phyloP scores from a whole-genome alignment of 2,329 filamentous ascomycete species.

The Aspergillus sergii region DNA sequence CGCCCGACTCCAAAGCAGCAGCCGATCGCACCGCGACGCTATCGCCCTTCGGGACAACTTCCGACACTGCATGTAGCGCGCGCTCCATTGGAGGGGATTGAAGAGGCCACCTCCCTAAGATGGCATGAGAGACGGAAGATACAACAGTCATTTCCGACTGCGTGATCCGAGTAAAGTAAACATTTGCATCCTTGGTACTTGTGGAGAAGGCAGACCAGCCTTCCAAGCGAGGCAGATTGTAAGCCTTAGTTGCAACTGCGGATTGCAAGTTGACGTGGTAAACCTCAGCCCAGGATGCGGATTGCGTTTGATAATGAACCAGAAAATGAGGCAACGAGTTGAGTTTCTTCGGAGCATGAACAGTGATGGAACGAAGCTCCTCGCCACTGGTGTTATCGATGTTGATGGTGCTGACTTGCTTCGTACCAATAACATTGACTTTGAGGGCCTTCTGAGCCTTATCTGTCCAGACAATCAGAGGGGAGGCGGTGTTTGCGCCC shows the following conservation, averaged over 20 bases:
- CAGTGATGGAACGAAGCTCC: constrained; percentile 57
- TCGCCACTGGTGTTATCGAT: constrained; percentile 45
- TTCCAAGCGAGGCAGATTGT: constrained; percentile 71
- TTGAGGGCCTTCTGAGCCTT: constrained; percentile 47
- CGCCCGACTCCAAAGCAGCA: constrained; percentile 63
- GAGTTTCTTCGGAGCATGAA: constrained; percentile 74
- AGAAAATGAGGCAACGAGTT: constrained; percentile 81
- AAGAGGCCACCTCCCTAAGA: constrained; percentile 73
- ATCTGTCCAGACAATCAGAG: constrained; percentile 50
- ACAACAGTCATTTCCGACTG: constrained; percentile 72
- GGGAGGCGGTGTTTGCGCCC: constrained; percentile 43
- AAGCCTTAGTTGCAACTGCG: constrained; percentile 71
- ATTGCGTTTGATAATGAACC: constrained; percentile 73
- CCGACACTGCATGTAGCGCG: constrained; percentile 72
- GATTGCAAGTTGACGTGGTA: constrained; percentile 78
- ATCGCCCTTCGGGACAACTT: constrained; percentile 74
- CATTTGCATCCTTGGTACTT: constrained; percentile 75
- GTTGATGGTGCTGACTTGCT: constrained; percentile 41
- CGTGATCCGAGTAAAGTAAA: constrained; percentile 86
- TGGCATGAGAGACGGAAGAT: constrained; percentile 74
- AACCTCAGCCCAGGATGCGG: constrained; percentile 78
- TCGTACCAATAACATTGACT: constrained; percentile 48
- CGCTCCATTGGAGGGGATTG: constrained; percentile 49
- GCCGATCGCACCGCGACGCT: constrained; percentile 79
- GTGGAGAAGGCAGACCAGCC: constrained; percentile 77